A percentile compares a stretch with the other conserved stretches of the same genome.
Evolutionary conservation across 495 filamentous ascomycete species (phyloP).

Genomic region (Aspergillus coremiiformis): DNA sequence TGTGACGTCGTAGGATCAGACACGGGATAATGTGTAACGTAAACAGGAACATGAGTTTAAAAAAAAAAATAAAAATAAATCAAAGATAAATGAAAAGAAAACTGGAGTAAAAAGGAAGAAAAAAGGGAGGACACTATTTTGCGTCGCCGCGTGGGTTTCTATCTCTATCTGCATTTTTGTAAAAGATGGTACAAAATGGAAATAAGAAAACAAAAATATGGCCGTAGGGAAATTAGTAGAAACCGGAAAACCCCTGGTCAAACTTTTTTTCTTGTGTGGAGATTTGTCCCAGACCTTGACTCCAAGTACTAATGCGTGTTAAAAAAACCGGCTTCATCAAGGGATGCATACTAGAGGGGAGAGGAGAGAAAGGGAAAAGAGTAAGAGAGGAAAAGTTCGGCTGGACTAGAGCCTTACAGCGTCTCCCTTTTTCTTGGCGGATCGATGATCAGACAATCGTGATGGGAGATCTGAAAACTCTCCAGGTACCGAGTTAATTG

Average conservation of each 20-base stretch:
- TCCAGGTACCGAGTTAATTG: neutral
- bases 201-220: neutral
- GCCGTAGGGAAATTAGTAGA: too few species aligned
- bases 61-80: too few species aligned
- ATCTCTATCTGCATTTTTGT: neutral
- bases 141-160: neutral
- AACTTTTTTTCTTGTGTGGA: neutral
- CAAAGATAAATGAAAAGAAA: too few species aligned
- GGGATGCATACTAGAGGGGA: neutral
- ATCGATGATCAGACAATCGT: neutral
- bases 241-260: neutral
- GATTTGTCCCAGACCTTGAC: neutral
- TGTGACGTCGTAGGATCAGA: too few species aligned
- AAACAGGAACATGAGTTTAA: too few species aligned
- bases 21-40: too few species aligned
- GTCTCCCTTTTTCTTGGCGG: neutral
- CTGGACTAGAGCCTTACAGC: neutral
- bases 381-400: neutral
- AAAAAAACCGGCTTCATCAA: neutral
- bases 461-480: neutral
- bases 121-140: too few species aligned
- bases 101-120: too few species aligned
- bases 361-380: neutral
- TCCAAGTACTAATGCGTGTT: neutral
- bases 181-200: neutral